These are phyloP conservation scores for Epichloe aotearoae DNA, from an alignment of 2,329 filamentous ascomycete species.

Conservation along the genomic window DNA sequence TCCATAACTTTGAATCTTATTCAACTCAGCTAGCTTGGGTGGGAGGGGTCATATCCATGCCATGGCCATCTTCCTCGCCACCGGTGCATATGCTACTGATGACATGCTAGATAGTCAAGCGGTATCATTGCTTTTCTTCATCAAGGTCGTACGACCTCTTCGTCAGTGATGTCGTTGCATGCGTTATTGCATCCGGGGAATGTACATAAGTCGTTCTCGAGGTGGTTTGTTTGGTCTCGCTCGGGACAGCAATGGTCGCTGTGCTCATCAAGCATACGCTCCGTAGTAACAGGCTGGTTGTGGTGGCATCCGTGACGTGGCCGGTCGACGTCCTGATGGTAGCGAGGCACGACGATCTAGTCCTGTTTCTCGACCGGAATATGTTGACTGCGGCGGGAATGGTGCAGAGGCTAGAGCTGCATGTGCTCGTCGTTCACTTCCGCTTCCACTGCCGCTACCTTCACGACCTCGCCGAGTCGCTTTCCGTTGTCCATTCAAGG, in stretches of 20 bases:
- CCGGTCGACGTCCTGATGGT: conserved; percentile 2
- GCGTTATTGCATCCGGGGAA: background rate
- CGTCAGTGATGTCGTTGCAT: conserved; percentile 1
- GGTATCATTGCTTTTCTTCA: background rate
- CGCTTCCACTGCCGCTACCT: background rate
- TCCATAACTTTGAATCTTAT: background rate
- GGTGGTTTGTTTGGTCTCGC: background rate
- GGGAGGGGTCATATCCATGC: background rate
- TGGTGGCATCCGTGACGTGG: conserved; percentile 1
- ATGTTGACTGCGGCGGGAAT: background rate
- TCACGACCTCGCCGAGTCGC: conserved; percentile 24
- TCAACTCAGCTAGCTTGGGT: background rate
- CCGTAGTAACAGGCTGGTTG: conserved; percentile 3
- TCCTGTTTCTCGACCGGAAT: background rate
- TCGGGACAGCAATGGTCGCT: background rate
- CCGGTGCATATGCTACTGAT: conserved; percentile 1
- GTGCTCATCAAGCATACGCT: background rate
- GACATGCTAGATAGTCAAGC: background rate
- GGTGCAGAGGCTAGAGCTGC: background rate
- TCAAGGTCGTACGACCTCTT: background rate
- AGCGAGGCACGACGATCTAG: conserved; percentile 1
- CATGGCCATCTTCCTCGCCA: background rate
- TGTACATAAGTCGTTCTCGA: background rate
- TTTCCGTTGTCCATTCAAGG: conserved; percentile 36
- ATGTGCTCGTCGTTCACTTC: conserved; percentile 1